Base-by-base conservation (phyloP, 768 basidiomycete genomes). In the Russula brevipes region DNA sequence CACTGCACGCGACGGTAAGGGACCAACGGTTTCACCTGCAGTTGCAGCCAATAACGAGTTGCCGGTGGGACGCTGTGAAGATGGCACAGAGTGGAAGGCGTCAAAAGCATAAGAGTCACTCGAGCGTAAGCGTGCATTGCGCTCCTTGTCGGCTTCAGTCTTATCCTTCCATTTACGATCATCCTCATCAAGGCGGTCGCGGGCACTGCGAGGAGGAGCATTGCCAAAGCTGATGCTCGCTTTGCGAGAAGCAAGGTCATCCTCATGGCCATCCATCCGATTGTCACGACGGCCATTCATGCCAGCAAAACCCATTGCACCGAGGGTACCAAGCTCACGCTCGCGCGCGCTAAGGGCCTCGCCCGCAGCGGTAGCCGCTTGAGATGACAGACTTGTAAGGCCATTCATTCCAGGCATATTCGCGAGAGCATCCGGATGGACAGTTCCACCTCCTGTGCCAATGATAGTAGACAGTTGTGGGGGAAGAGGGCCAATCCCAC, bases 1-100 rank as follows among this genome's bases (percentile, higher is more conserved):
- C 41, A 57, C 60, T 3, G 50, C 54, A 24, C 61, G 67, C 11
- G 66, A 57, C 1, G 31, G 45, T 50, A 66, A 35, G 11, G 56
- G 38, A 41, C 54, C 54, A 24, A 59, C 53, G 30, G 38, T 33
- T 41, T 65, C 60, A 31, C 67, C 67, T 1, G 54, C 65, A 8
- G 61, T 71, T 38, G 74, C 72, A 14, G 70, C 71, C 9, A 75
- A 66, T 19, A 74, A 61, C 10, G 75, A 70, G 56, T 74, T 71
- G 33, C 70, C 71, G 31, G 70, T 70, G 38, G 71, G 70, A 41
- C 72, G 75, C 38, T 72, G 71, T 66, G 80, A 76, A 42, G 69
- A 75, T 33, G 77, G 78, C 1, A 86, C 81, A 1, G 85, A 83
- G 71, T 91, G 86, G 77, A 92, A 94, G 2, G 89, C 87, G 69